These are phyloP conservation scores for Termitomyces sp. DNA, from an alignment of 768 basidiomycete species.

Conservation along the genomic window DNA sequence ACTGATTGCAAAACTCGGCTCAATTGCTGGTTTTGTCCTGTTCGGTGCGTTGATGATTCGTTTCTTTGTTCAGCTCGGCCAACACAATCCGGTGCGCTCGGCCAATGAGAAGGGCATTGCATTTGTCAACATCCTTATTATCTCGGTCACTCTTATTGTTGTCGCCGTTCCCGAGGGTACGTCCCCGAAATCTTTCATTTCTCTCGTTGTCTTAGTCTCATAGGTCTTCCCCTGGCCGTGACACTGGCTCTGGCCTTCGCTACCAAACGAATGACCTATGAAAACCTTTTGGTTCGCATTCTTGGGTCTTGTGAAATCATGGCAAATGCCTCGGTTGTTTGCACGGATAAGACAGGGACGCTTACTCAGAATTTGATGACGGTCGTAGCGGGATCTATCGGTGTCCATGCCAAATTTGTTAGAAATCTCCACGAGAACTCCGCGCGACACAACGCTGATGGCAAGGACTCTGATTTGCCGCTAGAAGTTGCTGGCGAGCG, in stretches of 20 bases:
- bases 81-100: slow-evolving; percentile 54
- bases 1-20: slow-evolving; percentile 90
- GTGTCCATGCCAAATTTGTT: slow-evolving; percentile 94
- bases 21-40: slow-evolving; percentile 74
- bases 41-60: slow-evolving; percentile 88
- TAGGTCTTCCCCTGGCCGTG: slow-evolving; percentile 91
- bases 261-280: slow-evolving; percentile 96
- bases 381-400: slow-evolving; percentile 93
- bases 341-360: slow-evolving; percentile 96
- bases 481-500: slow-evolving; percentile 28
- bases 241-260: slow-evolving; percentile 96
- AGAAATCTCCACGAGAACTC: slow-evolving; percentile 70
- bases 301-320: slow-evolving; percentile 98
- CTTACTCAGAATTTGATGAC: slow-evolving; percentile 95
- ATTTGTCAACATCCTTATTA: slow-evolving; percentile 93
- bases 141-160: slow-evolving; percentile 78
- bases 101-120: slow-evolving; percentile 82
- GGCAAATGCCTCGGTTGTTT: slow-evolving; percentile 95
- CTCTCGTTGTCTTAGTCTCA: neutral
- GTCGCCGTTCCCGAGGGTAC: slow-evolving; percentile 49
- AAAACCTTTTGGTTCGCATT: slow-evolving; percentile 93
- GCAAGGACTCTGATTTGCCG: slow-evolving; percentile 32
- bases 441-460: slow-evolving; percentile 68
- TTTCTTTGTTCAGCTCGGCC: slow-evolving; percentile 88
- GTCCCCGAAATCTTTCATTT: neutral